Conservation (phyloP, 495 filamentous ascomycete species). For the Talaromyces ruber region DNA sequence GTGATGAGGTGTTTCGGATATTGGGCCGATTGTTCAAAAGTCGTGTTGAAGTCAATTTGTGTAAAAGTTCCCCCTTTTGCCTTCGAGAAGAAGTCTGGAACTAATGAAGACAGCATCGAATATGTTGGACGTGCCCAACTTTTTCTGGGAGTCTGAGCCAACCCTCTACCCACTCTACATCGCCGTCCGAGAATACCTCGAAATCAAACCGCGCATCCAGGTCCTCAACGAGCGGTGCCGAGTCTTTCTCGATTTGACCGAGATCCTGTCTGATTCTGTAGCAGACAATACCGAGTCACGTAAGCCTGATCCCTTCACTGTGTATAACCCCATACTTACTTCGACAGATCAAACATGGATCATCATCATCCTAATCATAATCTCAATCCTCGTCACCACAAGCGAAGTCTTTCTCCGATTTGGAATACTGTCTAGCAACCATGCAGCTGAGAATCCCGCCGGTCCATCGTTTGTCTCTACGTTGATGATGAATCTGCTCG, state of each 20-base stretch:
- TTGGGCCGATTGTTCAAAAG: conserved; percentile 85
- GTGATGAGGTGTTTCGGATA: conserved; percentile 87
- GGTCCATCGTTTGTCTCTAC: conserved; percentile 1
- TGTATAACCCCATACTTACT: neutral
- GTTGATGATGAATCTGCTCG: conserved; percentile 4
- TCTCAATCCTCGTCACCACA: conserved; percentile 85
- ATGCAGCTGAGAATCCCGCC: neutral
- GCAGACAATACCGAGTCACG: conserved; percentile 89
- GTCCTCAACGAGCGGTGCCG: conserved; percentile 94
- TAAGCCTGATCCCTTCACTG: conserved; percentile 14
- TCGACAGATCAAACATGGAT: conserved; percentile 79
- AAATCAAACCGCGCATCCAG: conserved; percentile 89
- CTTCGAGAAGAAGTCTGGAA: neutral
- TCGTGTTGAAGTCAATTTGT: conserved; percentile 94
- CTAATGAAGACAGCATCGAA: conserved; percentile 64
- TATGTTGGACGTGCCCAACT: conserved; percentile 93
- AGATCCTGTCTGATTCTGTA: conserved; percentile 87
- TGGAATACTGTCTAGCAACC: conserved; percentile 39
- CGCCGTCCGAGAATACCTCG: conserved; percentile 93
- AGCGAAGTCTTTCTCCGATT: conserved; percentile 85
- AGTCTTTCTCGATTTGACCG: conserved; percentile 93
- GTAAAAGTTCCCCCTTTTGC: conserved; percentile 44
- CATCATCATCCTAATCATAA: conserved; percentile 85
- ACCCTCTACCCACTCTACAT: conserved; percentile 90
- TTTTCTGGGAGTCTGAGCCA: conserved; percentile 98